phyloP scores from a whole-genome alignment of 2,329 filamentous ascomycete species.

The Diaporthe sp. region DNA sequence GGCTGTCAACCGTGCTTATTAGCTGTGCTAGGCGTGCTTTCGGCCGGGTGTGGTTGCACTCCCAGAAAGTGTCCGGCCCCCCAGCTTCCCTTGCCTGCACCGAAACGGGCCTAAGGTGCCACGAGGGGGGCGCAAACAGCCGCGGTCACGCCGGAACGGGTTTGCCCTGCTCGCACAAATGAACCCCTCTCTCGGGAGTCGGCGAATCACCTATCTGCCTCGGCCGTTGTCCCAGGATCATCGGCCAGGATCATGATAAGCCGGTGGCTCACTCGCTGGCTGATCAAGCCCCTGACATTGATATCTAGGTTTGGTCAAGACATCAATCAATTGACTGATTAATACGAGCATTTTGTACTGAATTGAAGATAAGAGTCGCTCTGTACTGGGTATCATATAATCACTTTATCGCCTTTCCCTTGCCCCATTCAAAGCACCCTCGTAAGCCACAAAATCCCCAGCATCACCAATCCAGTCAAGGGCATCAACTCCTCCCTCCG shows the following conservation, averaged over 20 bases:
- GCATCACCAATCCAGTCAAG: not conserved
- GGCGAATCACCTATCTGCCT: constrained; percentile 22
- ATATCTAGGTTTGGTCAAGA: not conserved
- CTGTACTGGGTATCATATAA: constrained; percentile 15
- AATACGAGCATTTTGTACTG: not conserved
- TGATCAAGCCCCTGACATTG: constrained; percentile 7
- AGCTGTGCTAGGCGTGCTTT: not conserved
- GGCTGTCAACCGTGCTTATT: not conserved
- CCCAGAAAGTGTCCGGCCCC: not conserved
- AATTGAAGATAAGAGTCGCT: constrained; percentile 1
- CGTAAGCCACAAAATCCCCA: not conserved
- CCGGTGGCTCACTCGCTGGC: not conserved
- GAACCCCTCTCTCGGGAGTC: constrained; percentile 12
- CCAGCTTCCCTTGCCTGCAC: constrained; percentile 19
- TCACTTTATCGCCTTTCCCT: not conserved
- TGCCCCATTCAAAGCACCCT: not conserved
- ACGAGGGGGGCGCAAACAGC: constrained; percentile 7
- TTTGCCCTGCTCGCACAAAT: constrained; percentile 3
- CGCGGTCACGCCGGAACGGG: constrained; percentile 20
- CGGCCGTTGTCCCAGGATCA: not conserved
- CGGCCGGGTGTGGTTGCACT: constrained; percentile 18
- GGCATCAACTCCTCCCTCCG: not conserved
- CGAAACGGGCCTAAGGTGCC: constrained; percentile 17
- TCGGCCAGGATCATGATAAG: not conserved
- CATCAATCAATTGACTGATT: not conserved